Evolutionary conservation across 2,329 filamentous ascomycete genomes (phyloP), one percentile per base, ranked within the genome.

Genomic region (Parasarocladium wereldwijsianum): DNA sequence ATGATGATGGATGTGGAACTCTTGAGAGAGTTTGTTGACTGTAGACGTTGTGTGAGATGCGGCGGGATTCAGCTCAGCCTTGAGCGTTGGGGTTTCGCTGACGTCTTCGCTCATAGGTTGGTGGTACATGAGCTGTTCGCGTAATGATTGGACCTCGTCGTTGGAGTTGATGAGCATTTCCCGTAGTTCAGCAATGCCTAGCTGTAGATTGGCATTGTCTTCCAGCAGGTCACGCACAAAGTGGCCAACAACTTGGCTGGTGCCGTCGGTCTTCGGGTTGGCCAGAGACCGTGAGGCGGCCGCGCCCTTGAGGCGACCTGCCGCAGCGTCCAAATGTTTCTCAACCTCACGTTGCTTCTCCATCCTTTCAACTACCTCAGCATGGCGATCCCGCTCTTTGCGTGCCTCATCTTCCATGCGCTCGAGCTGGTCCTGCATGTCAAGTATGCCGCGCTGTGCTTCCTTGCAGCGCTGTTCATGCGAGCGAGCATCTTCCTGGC

Each of bases 181-280:
- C 12, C 86, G 70, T 27, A 98, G 58, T 56, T 98, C 90, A 31
- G 86, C 72, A 35, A 96, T 92, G 11, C 85, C 85, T 38, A 90
- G 67, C 50, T 98, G 90, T 25, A 98, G 60, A 42, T 84, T 93
- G 8, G 86, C 84, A 46, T 98, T 98, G 51, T 98, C 90, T 44
- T 93, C 78, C 12, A 98, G 62, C 33, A 98, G 81, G 49, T 96
- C 90, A 41, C 86, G 84, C 33, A 98, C 90, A 43, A 98, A 96
- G 46, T 92, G 83, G 13, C 83, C 86, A n/a, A 96, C 83, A 21
- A 93, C 83, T 34, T 63, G 75, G 36, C 64, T 72, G 15, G 12
- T 24, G 8, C 9, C 9, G 8, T 70, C 65, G 33, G 58, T 60
- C 40, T 69, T 68, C 17, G 68, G 64, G 4, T 66, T 64, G 23